Evolutionary conservation across 345 rosid genomes (phyloP), one percentile per base, ranked within the genome.

Genomic region (Garcia nutans): DNA sequence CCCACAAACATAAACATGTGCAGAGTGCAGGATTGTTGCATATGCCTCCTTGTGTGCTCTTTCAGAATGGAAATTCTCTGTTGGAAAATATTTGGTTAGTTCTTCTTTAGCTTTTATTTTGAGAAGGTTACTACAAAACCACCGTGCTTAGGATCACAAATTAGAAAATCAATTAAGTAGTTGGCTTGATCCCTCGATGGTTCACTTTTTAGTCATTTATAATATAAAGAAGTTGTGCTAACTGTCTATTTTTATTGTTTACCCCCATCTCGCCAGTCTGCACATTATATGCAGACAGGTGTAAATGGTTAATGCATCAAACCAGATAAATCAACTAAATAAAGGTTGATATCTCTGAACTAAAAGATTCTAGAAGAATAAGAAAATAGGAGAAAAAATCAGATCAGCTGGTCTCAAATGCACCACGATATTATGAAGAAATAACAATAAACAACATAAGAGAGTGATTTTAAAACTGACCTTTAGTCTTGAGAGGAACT

Each of bases 1-100:
- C 69, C 97, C 98, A 65, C 97, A 94, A 28, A 92, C 97, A 54
- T 94, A 92, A 10, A 83, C 19, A 65, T 90, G 88, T 10, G 97
- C 98, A 64, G 98, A 94, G 77, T 94, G 98, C 73, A 94, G 85
- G 80, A 94, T 88, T 22, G 97, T 94, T 10, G 92, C 98, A 64
- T 90, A 92, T 26, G 96, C 96, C 85, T 94, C 94, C 74, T 87
- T 86, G 79, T 81, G 85, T 28, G 86, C 82, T 71, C 85, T 82
- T 80, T 83, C 88, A 0, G 94, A 89, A 85, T 91, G 77, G 71
- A 88, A 89, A 78, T 84, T n/a, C 70, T 89, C 97, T 94, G 92
- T 77, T 47, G 37, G 37, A 57, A 70, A 44, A 28, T 15, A 75
- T 17, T 23, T 3, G 22, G 61, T 72, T 16, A 71, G 41, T 16